Percentiles rank a stretch among this genome's conserved stretches.
These are phyloP conservation scores for Pseudonitzschia pungens DNA, from an alignment of 108 stramenopile species.

Conservation along the genomic window DNA sequence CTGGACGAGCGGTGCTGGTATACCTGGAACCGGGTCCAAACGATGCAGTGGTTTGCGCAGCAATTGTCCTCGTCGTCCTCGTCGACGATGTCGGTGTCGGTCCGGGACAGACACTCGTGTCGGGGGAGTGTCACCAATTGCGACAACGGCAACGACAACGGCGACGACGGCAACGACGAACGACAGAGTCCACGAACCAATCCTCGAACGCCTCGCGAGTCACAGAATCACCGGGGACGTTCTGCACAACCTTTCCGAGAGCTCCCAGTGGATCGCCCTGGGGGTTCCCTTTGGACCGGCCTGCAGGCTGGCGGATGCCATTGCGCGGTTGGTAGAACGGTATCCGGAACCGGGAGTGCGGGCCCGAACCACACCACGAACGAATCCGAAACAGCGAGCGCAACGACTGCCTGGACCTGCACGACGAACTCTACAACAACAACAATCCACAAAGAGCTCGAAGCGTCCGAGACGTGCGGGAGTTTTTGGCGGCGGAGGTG, in stretches of 20 bases:
- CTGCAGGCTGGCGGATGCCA: constrained; percentile 2
- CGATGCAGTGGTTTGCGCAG: constrained; percentile 25
- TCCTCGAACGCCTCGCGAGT: constrained; percentile 1
- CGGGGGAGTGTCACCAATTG: background rate
- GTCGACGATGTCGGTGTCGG: no score
- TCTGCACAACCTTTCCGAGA: constrained; percentile 8
- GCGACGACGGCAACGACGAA: background rate
- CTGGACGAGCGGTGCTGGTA: constrained; percentile 26
- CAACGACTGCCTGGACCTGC: background rate
- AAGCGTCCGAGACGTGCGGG: background rate
- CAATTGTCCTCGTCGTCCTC: background rate
- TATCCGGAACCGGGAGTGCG: constrained; percentile 20
- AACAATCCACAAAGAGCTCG: background rate
- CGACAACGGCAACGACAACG: constrained; percentile 14
- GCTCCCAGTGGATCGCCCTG: constrained; percentile 11
- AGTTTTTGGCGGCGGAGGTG: background rate
- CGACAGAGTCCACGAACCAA: background rate
- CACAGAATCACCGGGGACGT: constrained; percentile 27
- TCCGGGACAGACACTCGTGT: background rate
- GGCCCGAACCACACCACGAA: background rate
- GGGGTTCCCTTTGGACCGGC: constrained; percentile 29
- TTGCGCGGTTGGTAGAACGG: constrained; percentile 11
- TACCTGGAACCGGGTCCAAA: constrained; percentile 18
- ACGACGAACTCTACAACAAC: constrained; percentile 12
- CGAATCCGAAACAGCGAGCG: background rate